Evolutionary conservation across 2,329 filamentous ascomycete species (phyloP).

Genomic region (Fusarium pseudoanthophilum): DNA sequence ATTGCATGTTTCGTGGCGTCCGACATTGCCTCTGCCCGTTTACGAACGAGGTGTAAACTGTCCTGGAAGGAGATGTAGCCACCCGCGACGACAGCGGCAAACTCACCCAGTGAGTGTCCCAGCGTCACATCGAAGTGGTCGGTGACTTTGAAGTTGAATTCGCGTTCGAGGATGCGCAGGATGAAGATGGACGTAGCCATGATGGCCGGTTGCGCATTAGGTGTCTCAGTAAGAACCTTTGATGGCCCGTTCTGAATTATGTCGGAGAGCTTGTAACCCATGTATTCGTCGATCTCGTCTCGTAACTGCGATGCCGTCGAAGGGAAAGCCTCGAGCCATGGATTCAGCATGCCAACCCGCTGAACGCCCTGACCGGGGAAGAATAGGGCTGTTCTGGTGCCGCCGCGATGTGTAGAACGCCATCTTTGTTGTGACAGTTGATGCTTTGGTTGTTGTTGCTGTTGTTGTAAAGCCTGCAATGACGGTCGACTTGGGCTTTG

Average conservation of each 20-base stretch:
- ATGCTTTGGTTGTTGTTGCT: slow-evolving; percentile 6
- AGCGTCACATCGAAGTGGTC: slow-evolving; percentile 83
- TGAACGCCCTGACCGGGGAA: slow-evolving; percentile 86
- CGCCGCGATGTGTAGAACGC: slow-evolving; percentile 49
- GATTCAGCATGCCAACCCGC: slow-evolving; percentile 84
- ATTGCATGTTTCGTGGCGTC: slow-evolving; percentile 75
- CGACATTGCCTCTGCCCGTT: slow-evolving; percentile 85
- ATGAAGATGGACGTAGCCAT: slow-evolving; percentile 95
- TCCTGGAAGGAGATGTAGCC: slow-evolving; percentile 83
- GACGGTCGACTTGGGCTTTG: slow-evolving; percentile 15
- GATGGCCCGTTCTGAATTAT: slow-evolving; percentile 86
- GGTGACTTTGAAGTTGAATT: slow-evolving; percentile 79
- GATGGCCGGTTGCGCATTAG: slow-evolving; percentile 93
- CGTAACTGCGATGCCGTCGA: slow-evolving; percentile 78
- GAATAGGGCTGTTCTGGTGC: slow-evolving; percentile 67
- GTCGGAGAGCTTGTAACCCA: slow-evolving; percentile 78
- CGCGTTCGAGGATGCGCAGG: slow-evolving; percentile 83
- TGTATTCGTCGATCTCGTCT: slow-evolving; percentile 83
- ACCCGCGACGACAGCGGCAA: slow-evolving; percentile 87
- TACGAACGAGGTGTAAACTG: slow-evolving; percentile 79
- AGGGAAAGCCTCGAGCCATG: slow-evolving; percentile 90
- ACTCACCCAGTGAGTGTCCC: slow-evolving; percentile 93
- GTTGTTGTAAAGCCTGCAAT: neutral
- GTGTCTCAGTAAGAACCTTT: slow-evolving; percentile 79
- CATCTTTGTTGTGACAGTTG: slow-evolving; percentile 32